Conservation (phyloP, 768 basidiomycete species). For the Lactifluus pinguis region DNA sequence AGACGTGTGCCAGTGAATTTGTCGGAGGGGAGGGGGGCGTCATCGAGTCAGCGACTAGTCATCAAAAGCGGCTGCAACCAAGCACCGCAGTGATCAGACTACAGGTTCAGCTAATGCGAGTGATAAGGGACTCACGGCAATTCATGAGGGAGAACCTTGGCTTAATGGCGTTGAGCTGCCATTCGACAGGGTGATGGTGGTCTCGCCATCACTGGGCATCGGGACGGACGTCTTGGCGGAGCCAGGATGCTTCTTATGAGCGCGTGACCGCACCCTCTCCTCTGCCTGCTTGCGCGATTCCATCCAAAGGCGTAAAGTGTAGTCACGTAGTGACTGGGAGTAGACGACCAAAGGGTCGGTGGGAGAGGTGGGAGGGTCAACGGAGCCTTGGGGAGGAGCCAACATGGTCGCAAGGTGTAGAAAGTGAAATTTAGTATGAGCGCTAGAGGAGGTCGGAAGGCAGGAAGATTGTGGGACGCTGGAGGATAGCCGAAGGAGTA, state of each 20-base stretch:
- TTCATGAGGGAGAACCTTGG: neutral
- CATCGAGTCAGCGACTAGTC: too few relatives aligned
- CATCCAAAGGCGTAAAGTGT: constrained; percentile 58
- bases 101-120: neutral
- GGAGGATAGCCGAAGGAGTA: neutral
- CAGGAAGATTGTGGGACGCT: neutral
- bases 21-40: neutral
- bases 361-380: neutral
- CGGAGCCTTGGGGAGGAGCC: neutral
- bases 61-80: neutral
- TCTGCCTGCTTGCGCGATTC: constrained; percentile 54
- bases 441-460: neutral
- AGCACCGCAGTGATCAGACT: neutral
- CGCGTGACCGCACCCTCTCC: constrained; percentile 28
- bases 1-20: neutral
- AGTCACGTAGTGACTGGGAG: constrained; percentile 56
- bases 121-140: neutral
- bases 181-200: neutral
- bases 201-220: neutral
- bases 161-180: neutral
- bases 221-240: neutral
- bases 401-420: neutral
- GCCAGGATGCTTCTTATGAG: constrained; percentile 16
- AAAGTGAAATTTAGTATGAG: too few relatives aligned
- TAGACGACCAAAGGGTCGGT: constrained; percentile 36